Percentiles rank a stretch among this genome's conserved stretches.
These are phyloP conservation scores for Euphorbia tirucalli DNA, from an alignment of 345 rosid species.

Conservation along the genomic window DNA sequence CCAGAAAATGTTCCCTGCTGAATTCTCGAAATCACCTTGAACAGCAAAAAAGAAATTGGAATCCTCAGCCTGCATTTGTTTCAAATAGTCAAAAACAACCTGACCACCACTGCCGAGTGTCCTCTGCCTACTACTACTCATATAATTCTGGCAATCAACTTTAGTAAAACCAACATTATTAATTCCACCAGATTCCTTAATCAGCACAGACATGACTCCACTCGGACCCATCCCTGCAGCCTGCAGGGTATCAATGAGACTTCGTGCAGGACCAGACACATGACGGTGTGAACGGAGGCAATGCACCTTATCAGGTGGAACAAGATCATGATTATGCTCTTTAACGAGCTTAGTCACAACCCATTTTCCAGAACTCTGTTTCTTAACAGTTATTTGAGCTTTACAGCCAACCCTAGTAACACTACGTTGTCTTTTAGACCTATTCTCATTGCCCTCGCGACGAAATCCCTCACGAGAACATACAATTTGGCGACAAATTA, in stretches of 20 bases:
- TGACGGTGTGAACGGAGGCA: constrained; percentile 50
- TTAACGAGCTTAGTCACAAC: constrained; percentile 32
- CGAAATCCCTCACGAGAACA: constrained; percentile 47
- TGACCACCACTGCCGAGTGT: constrained; percentile 40
- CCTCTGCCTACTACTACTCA: constrained; percentile 44
- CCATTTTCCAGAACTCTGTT: constrained; percentile 45
- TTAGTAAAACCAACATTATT: constrained; percentile 52
- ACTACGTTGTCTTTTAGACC: constrained; percentile 36
- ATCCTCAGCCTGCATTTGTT: constrained; percentile 38
- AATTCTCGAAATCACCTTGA: constrained; percentile 37
- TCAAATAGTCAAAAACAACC: constrained; percentile 38
- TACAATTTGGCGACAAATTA: constrained; percentile 43
- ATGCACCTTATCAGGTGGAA: constrained; percentile 51
- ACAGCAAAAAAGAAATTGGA: constrained; percentile 41
- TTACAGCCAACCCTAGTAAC: constrained; percentile 50
- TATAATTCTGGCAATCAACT: constrained; percentile 54
- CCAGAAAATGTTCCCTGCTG: constrained; percentile 42
- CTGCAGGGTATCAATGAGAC: constrained; percentile 50
- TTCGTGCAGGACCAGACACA: constrained; percentile 48
- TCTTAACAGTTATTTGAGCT: constrained; percentile 42
- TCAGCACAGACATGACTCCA: constrained; percentile 49
- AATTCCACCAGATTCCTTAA: constrained; percentile 48
- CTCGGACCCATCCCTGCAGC: constrained; percentile 57
- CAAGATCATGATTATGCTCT: constrained; percentile 51
- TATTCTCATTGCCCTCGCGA: constrained; percentile 23